Conservation (phyloP, 1,139 yeast genomes). For the Suhomyces maxii region DNA sequence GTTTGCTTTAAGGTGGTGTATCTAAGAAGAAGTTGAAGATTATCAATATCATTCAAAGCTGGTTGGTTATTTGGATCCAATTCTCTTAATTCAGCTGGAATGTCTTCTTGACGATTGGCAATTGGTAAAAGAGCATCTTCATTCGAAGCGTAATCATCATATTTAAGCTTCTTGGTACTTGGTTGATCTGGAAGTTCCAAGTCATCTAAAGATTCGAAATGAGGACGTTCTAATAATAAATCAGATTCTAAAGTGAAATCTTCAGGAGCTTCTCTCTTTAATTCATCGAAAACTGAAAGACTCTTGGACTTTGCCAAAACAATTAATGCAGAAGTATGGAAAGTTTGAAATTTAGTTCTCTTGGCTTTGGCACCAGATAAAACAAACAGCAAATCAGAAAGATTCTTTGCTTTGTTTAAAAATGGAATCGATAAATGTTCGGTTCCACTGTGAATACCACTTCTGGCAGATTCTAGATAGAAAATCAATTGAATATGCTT, state of each 20-base stretch:
- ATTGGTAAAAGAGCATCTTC: constrained; percentile 54
- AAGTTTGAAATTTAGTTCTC: constrained; percentile 79
- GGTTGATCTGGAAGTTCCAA: constrained; percentile 36
- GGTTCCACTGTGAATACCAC: constrained; percentile 58
- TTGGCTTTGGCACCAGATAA: constrained; percentile 89
- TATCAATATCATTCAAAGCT: constrained; percentile 65
- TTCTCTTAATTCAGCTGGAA: constrained; percentile 55
- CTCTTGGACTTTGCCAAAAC: constrained; percentile 66
- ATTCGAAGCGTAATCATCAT: constrained; percentile 32
- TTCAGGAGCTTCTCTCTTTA: constrained; percentile 42
- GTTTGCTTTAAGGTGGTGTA: constrained; percentile 65
- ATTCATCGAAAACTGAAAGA: constrained; percentile 23
- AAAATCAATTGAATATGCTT: constrained; percentile 47
- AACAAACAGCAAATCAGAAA: constrained; percentile 62
- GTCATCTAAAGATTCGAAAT: constrained; percentile 61
- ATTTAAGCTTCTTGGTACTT: constrained; percentile 41
- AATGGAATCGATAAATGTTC: constrained; percentile 57
- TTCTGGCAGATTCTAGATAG: constrained; percentile 67
- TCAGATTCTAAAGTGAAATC: constrained; percentile 72
- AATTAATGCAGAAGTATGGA: constrained; percentile 71
- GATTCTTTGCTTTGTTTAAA: constrained; percentile 51
- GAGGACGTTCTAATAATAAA: constrained; percentile 72
- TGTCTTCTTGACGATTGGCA: constrained; percentile 58
- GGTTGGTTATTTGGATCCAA: constrained; percentile 88
- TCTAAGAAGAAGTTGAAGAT: constrained; percentile 68